These are phyloP conservation scores for Chytriomyces sp. DNA, from an alignment of 192 early-diverging fungal species.

Conservation along the genomic window DNA sequence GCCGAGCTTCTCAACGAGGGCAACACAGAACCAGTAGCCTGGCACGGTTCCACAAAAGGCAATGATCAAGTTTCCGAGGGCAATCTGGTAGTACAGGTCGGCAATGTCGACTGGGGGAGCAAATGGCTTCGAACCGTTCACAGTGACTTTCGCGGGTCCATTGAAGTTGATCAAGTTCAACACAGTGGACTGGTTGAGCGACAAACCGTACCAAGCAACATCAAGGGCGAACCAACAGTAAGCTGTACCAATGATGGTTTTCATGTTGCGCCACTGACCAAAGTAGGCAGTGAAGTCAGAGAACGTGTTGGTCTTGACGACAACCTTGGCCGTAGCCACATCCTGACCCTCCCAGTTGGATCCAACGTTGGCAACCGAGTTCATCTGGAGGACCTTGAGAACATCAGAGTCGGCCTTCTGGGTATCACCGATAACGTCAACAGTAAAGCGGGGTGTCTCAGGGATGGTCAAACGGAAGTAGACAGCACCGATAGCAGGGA, in stretches of 20 bases:
- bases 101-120: constrained; percentile 59
- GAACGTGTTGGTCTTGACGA: constrained; percentile 13
- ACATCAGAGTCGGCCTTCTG: constrained; percentile 50
- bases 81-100: constrained; percentile 35
- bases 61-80: constrained; percentile 91
- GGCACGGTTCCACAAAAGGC: constrained; percentile 69
- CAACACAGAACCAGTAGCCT: constrained; percentile 95
- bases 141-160: constrained; percentile 22
- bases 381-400: constrained; percentile 30
- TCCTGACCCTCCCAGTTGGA: constrained; percentile 26
- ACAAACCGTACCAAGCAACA: constrained; percentile 55
- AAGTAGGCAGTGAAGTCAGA: constrained; percentile 58
- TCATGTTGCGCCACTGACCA: constrained; percentile 76
- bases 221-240: constrained; percentile 54
- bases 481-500: constrained; percentile 81
- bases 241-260: constrained; percentile 63
- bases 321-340: not conserved
- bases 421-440: constrained; percentile 69
- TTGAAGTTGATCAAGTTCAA: constrained; percentile 38
- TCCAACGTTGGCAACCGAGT: constrained; percentile 8
- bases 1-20: constrained; percentile 83
- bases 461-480: constrained; percentile 89
- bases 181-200: constrained; percentile 30
- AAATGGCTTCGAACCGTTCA: constrained; percentile 4
- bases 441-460: constrained; percentile 89